A percentile compares a stretch with the other conserved stretches of the same genome.
These are phyloP conservation scores for Seiridium cupressi DNA, from an alignment of 2,329 filamentous ascomycete species.

Conservation along the genomic window DNA sequence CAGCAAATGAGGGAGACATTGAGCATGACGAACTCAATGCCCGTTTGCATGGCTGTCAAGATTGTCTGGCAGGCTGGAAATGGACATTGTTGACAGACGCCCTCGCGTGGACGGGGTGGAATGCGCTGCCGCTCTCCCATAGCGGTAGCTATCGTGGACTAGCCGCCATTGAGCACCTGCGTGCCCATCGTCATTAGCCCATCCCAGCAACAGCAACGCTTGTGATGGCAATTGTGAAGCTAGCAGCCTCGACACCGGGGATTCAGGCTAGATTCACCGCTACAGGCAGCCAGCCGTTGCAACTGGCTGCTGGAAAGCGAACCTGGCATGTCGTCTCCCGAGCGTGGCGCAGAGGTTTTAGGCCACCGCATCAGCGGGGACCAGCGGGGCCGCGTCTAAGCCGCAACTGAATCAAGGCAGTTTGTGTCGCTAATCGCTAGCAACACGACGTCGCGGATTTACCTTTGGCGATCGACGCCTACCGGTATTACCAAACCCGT, in stretches of 20 bases:
- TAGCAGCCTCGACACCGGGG: not conserved
- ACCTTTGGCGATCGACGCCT: too few species aligned
- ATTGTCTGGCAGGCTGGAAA: not conserved
- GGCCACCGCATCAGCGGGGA: conserved; percentile 1
- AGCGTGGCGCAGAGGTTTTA: conserved; percentile 5
- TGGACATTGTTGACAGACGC: not conserved
- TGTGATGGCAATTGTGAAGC: not conserved
- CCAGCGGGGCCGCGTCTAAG: not conserved
- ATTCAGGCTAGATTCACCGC: not conserved
- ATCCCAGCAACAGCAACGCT: not conserved
- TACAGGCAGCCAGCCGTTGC: not conserved
- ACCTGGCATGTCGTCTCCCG: not conserved
- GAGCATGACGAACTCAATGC: conserved; percentile 6
- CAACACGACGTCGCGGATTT: too few species aligned
- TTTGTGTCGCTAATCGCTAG: too few species aligned
- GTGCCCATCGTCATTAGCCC: not conserved
- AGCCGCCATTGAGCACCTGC: not conserved
- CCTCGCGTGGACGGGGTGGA: too few species aligned
- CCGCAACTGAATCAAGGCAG: conserved; percentile 1
- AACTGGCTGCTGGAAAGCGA: not conserved
- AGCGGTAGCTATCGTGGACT: not conserved
- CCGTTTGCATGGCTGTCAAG: not conserved
- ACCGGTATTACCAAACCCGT: too few species aligned
- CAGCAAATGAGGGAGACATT: conserved; percentile 6
- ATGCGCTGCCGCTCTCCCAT: too few species aligned